Conservation (phyloP, 352 stramenopile species). For the Globisporangium spinosum region DNA sequence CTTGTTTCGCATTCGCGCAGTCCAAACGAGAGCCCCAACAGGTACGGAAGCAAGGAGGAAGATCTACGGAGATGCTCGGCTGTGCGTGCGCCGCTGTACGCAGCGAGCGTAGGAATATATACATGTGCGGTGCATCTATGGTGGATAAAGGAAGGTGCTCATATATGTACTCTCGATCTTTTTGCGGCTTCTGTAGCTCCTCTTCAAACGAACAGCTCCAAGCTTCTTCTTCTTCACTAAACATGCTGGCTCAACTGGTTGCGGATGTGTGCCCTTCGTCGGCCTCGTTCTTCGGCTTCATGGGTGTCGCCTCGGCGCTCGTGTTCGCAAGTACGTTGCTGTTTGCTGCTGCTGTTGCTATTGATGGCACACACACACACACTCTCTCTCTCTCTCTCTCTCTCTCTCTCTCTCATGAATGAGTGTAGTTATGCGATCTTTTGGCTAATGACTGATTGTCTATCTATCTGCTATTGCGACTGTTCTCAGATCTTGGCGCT, state of each 20-base stretch:
- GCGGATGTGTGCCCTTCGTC: conserved; percentile 96
- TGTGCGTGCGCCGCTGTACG: not conserved
- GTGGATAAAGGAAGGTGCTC: not conserved
- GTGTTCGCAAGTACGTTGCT: conserved; percentile 89
- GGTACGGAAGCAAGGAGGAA: not conserved
- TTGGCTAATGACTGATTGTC: too few relatives aligned
- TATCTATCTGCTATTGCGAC: too few relatives aligned
- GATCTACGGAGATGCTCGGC: not conserved
- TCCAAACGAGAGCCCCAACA: not conserved
- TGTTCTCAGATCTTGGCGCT: too few relatives aligned
- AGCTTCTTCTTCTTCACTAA: not conserved
- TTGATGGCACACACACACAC: not conserved
- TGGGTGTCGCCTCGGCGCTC: conserved; percentile 94
- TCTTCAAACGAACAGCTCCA: not conserved
- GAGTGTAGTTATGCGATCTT: too few relatives aligned
- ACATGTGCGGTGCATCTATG: not conserved
- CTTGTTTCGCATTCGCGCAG: not conserved
- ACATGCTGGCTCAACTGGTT: conserved; percentile 49
- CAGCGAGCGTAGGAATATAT: not conserved
- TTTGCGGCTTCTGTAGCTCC: not conserved
- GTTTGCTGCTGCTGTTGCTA: not conserved
- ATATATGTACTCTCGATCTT: not conserved
- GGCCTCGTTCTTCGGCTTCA: conserved; percentile 99
- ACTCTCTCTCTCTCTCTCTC: too few relatives aligned
- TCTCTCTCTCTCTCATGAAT: too few relatives aligned